phyloP scores from a whole-genome alignment of 2,329 filamentous ascomycete genomes.

The Fusarium marasasianum region DNA sequence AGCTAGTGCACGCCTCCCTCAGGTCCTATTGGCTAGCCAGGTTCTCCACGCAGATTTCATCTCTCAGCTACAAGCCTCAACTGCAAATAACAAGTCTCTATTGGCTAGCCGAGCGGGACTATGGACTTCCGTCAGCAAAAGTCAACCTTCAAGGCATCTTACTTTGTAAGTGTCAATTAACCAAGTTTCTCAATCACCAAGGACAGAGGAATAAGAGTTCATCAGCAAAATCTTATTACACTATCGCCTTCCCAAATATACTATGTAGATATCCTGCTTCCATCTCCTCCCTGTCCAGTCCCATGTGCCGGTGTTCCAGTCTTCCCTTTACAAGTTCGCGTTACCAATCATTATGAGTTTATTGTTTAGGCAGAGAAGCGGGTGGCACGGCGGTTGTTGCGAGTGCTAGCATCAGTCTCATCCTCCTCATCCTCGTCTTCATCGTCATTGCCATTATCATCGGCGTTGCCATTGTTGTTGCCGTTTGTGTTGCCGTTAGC shows the following conservation, averaged over 20 bases:
- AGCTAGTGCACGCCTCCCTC: fast-evolving
- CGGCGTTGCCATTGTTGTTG: background rate
- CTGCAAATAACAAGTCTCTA: too few relatives aligned
- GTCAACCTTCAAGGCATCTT: fast-evolving
- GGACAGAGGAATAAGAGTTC: fast-evolving
- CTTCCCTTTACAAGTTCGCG: background rate
- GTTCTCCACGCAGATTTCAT: background rate
- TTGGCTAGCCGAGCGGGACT: background rate
- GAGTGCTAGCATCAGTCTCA: background rate
- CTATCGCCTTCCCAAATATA: background rate
- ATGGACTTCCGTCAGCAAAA: fast-evolving
- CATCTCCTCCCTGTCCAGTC: background rate
- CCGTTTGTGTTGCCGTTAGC: background rate
- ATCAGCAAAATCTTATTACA: background rate
- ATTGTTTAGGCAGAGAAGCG: background rate
- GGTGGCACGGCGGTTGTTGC: background rate
- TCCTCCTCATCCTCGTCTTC: background rate
- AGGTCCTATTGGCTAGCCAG: background rate
- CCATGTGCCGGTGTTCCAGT: fast-evolving
- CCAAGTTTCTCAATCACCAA: fast-evolving
- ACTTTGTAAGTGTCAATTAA: background rate
- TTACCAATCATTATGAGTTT: background rate
- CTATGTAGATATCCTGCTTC: background rate
- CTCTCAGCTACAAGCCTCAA: background rate
- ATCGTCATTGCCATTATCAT: background rate